Percentiles rank a stretch among this genome's conserved stretches.
phyloP scores from a whole-genome alignment of 192 early-diverging fungal species.

The Entomortierella lignicola region DNA sequence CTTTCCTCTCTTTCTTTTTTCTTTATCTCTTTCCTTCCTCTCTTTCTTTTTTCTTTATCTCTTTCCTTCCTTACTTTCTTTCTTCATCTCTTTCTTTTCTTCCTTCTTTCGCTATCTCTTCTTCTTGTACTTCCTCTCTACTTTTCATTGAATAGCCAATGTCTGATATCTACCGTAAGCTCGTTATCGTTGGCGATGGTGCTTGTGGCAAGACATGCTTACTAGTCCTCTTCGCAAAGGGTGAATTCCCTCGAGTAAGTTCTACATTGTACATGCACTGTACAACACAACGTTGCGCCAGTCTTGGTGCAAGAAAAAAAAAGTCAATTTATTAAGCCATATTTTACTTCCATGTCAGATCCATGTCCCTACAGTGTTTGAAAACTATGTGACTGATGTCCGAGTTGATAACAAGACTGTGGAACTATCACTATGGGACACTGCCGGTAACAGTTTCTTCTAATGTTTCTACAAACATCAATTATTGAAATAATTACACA shows the following conservation, averaged over 20 bases:
- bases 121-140: neutral
- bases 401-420: conserved; percentile 74
- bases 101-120: neutral
- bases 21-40: neutral
- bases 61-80: neutral
- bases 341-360: conserved; percentile 43
- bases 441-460: conserved; percentile 80
- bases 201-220: conserved; percentile 93
- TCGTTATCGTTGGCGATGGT: conserved; percentile 93
- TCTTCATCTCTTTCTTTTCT: neutral
- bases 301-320: no score
- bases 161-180: conserved; percentile 80
- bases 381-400: conserved; percentile 78
- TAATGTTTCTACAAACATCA: no score
- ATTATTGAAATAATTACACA: no score
- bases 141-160: conserved; percentile 19
- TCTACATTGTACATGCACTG: neutral
- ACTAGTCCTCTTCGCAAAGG: conserved; percentile 84
- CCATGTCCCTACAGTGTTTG: conserved; percentile 81
- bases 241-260: conserved; percentile 84
- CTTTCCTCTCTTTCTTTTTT: no score
- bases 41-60: no score
- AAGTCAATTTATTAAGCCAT: no score
- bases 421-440: conserved; percentile 81
- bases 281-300: no score